Percentiles rank a stretch among this genome's conserved stretches.
Evolutionary conservation across 2,329 filamentous ascomycete species (phyloP).

Genomic region (Ascochyta koolunga): DNA sequence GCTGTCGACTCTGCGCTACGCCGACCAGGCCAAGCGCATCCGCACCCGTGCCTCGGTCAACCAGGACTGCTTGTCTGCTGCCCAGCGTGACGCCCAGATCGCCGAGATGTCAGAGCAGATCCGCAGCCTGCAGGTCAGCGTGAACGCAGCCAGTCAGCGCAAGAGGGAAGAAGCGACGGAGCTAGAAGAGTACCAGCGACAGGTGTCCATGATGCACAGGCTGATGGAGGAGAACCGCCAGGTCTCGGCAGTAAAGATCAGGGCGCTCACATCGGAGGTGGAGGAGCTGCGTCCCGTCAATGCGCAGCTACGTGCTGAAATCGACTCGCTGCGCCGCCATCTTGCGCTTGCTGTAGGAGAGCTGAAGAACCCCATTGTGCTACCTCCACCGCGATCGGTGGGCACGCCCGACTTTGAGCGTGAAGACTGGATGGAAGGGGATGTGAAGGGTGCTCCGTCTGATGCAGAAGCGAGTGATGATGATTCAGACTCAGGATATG

Average conservation of each 20-base stretch:
- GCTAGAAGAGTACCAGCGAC: constrained; percentile 91
- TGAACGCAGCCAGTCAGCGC: constrained; percentile 62
- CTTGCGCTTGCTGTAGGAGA: constrained; percentile 84
- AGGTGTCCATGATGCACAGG: constrained; percentile 87
- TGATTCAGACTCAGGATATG: constrained; percentile 59
- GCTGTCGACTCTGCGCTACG: constrained; percentile 92
- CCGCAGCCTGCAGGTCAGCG: constrained; percentile 77
- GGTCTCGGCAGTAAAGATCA: constrained; percentile 92
- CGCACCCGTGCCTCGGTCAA: constrained; percentile 94
- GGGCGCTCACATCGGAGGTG: constrained; percentile 67
- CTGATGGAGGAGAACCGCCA: constrained; percentile 94
- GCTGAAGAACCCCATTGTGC: constrained; percentile 87
- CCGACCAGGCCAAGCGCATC: constrained; percentile 96
- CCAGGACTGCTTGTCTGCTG: constrained; percentile 89
- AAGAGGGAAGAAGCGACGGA: constrained; percentile 85
- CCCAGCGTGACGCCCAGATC: constrained; percentile 93
- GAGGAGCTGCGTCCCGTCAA: constrained; percentile 56
- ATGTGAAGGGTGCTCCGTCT: constrained; percentile 32
- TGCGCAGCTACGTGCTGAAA: constrained; percentile 70
- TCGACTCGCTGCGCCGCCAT: constrained; percentile 86
- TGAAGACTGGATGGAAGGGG: constrained; percentile 35
- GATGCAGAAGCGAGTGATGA: constrained; percentile 46
- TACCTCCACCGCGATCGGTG: constrained; percentile 47
- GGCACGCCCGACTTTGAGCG: constrained; percentile 42
- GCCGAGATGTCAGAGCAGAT: constrained; percentile 95